Base-by-base conservation (phyloP, 2,329 filamentous ascomycete genomes). In the Microcera coccophila region DNA sequence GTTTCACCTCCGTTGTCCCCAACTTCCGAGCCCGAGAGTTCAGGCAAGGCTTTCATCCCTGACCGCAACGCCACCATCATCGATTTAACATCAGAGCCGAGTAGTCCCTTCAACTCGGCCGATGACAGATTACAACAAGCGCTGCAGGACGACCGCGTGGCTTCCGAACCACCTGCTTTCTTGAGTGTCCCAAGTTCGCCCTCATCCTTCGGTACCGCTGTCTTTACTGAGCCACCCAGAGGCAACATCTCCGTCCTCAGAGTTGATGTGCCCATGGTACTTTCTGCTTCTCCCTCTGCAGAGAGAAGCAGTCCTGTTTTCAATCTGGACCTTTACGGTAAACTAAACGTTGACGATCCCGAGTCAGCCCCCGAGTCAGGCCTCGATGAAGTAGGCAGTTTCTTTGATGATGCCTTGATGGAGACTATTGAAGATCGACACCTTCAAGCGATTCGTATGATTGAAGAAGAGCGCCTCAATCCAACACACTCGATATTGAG, bases 1-100 rank as follows among this genome's bases (percentile, higher is more conserved):
- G 14, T 66, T 4, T 62, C 56, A 8, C 58, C 55, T 11, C 62
- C 56, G 3, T 44, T 66, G 5, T 62, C 60, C 14, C 60, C 61
- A 7, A 31, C 53, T 2, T 56, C 53, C 4, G 52, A 52, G 5
- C 4, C 32, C 7, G n/a, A n/a, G n/a, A n/a, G n/a, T n/a, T n/a
- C n/a, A n/a, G 41, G 41, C 14, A 42, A 39, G 7, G 38, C 41
- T 1, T 62, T 56, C 38, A 20, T 60, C n/a, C 62, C 58, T 1
- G 32, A 43, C 7, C 29, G 38, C 1, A 42, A 47, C 1, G 45
- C 45, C 1, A 45, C 45, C 5, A 14, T 52, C 3, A 54, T 68
- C 3, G 58, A 63, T 26, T 40, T 62, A 1, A 58, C 58, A 20
- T 63, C 63, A 0, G 62, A 64, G 2, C 60, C 65, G 11, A 45